Conservation (phyloP, 2,329 filamentous ascomycete genomes). For the Aspergillus alliaceus region DNA sequence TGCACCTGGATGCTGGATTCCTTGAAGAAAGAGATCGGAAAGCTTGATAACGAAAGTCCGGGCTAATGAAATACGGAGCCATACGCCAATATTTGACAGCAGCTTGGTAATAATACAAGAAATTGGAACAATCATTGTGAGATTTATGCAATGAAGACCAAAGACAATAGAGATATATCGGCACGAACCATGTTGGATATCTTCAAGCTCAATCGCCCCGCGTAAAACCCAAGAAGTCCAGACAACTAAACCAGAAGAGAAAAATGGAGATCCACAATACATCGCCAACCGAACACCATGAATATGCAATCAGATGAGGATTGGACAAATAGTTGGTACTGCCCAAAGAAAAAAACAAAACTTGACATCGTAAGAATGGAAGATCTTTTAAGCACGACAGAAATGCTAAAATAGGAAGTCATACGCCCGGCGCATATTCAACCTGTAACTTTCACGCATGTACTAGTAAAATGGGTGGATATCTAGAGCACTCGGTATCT, state of each 20-base stretch:
- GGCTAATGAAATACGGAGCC: neutral
- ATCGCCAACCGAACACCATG: slow-evolving; percentile 1
- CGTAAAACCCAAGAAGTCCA: neutral
- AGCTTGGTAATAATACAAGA: slow-evolving; percentile 2
- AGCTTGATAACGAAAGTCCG: neutral
- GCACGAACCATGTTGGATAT: slow-evolving; percentile 17
- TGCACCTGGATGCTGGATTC: neutral
- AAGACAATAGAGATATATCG: neutral
- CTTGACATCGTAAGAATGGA: neutral
- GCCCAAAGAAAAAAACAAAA: too few species aligned
- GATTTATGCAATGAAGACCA: neutral
- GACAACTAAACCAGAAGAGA: neutral
- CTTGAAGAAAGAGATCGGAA: neutral
- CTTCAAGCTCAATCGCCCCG: slow-evolving; percentile 10
- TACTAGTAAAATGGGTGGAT: neutral
- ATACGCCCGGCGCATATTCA: slow-evolving; percentile 7
- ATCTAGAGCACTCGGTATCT: slow-evolving; percentile 34
- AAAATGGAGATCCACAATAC: neutral
- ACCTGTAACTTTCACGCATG: neutral
- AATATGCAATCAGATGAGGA: slow-evolving; percentile 7
- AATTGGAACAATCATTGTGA: slow-evolving; percentile 9
- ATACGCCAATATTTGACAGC: slow-evolving; percentile 1
- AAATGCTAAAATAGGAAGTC: neutral
- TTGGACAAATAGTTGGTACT: neutral
- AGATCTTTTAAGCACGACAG: neutral